Base-by-base conservation (phyloP, 2,329 filamentous ascomycete genomes). In the Fusarium sp. region DNA sequence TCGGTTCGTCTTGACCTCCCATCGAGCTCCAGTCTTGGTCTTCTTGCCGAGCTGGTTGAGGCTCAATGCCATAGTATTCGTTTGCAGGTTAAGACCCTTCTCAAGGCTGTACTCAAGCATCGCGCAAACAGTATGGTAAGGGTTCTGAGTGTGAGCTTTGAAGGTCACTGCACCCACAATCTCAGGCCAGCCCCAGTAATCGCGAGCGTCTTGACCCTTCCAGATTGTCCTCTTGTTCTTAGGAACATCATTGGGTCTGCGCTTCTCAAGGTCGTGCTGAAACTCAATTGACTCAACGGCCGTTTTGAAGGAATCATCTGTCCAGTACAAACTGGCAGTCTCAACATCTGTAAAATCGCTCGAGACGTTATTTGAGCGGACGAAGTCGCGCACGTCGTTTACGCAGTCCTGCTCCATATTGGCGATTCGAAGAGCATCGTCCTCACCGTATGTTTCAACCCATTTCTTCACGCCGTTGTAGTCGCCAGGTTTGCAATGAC, bases 401-500 rank as follows among this genome's bases (percentile, higher is more conserved):
- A 69, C 66, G 4, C 65, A 69, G 13, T 69, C 66, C 4, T 69
- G 66, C 30, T 69, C 66, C 66, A 69, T 69, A 9, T 64, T 69
- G 42, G 65, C 54, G 5, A 69, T 33, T 1, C 65, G 44, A 5
- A 69, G 35, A 3, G 66, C 66, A 32, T 69, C 65, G 3, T 69
- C 66, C 6, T 69, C 66, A 6, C 66, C 66, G 1, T 69, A 69
- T 7, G 41, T 48, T 2, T 69, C 65, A 1, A 59, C 65, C 66
- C 66, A 69, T 0, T 13, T 26, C 35, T 69, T 69, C 2, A 69
- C 49, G 1, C 66, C 49, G 12, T 64, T 69, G 18, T 69, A 69
- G 3, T 59, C 53, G 0, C 60, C 66, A 9, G 66, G 52, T 3
- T 64, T 64, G 44, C 66, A 69, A 14, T 69, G 66, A 1, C 66